Conservation (phyloP, 1,284 basidiomycete species). For the Cerioporus squamosus region DNA sequence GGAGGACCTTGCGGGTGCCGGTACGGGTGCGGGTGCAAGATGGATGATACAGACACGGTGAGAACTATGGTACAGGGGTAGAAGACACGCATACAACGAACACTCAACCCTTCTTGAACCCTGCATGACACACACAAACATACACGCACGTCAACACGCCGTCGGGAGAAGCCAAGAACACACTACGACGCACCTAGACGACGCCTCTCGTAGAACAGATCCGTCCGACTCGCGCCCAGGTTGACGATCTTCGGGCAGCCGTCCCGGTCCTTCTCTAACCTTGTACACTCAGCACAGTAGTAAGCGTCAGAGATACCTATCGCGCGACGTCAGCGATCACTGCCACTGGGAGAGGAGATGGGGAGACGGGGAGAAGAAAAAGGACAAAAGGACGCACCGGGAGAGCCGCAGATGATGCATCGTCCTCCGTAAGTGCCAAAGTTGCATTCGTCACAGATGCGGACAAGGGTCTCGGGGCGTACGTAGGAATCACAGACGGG, state of each 20-base stretch:
- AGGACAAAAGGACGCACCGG: slow-evolving; percentile 60
- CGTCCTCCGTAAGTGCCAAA: slow-evolving; percentile 97
- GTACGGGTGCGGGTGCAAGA: too few relatives aligned
- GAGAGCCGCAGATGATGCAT: slow-evolving; percentile 96
- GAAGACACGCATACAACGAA: too few relatives aligned
- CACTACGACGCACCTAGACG: slow-evolving; percentile 59
- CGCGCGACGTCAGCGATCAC: too few relatives aligned
- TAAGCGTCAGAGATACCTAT: slow-evolving; percentile 96
- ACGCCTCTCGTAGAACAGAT: slow-evolving; percentile 88
- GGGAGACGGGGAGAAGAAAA: too few relatives aligned
- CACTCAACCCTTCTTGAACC: slow-evolving; percentile 78
- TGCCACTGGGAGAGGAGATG: too few relatives aligned
- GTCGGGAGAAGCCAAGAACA: background rate
- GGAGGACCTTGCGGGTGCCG: too few relatives aligned
- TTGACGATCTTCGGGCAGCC: slow-evolving; percentile 99
- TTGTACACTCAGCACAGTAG: slow-evolving; percentile 96
- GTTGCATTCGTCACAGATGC: slow-evolving; percentile 99
- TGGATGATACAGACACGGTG: background rate
- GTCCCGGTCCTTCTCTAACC: slow-evolving; percentile 96
- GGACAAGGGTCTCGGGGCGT: slow-evolving; percentile 94
- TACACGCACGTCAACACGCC: background rate
- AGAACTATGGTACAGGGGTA: too few relatives aligned
- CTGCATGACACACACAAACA: slow-evolving; percentile 38
- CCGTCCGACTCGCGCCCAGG: slow-evolving; percentile 87
- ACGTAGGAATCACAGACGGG: slow-evolving; percentile 99